Base-by-base conservation (phyloP, 768 basidiomycete species). In the Chalciporus pseudorubinellus region DNA sequence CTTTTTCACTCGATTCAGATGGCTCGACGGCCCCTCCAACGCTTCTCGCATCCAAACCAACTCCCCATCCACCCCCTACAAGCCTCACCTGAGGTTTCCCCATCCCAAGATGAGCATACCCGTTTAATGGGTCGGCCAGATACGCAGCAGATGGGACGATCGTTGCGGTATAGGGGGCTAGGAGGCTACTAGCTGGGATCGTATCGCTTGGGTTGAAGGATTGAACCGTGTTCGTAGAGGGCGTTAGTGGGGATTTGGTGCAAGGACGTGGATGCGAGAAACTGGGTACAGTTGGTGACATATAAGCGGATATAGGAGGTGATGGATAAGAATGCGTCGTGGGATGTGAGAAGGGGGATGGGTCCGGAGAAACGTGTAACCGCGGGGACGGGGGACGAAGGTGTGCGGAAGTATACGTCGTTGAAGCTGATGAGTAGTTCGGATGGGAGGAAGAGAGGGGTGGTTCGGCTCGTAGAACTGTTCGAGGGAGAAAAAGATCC, bases 1-100 rank as follows among this genome's bases (percentile, higher is more conserved):
- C 52, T 21, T 51, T 48, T 22, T 52, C 50, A 9, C 18, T 26
- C 8, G 26, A 38, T 31, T 84, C 53, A 6, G 50, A 39, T n/a
- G 43, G 24, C n/a, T 51, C 56, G 18, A 46, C 51, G 12, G 49
- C 73, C 50, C 77, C 78, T 5, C 92, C 91, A 0, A 79, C 79
- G 14, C 80, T 74, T n/a, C 94, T 70, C 3, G 88, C 77, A 57
- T 98, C 94, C 22, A 98, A 72, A 1, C 88, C 86, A 6, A 95
- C 62, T 53, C 84, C 85, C 44, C 93, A 74, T 0, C 91, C 92
- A 0, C 83, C 83, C 0, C 86, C 88, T 2, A 97, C 65, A 13
- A 89, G 74, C 53, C 91, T 87, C 0, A 95, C 92, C 56, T 82
- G 84, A 0, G 87, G 87, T 62, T 92, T 93, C 28, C 91, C 88